A percentile compares a stretch with the other conserved stretches of the same genome.
These are phyloP conservation scores for Aspergillus viridinutans DNA, from an alignment of 2,329 filamentous ascomycete genomes.

Conservation along the genomic window DNA sequence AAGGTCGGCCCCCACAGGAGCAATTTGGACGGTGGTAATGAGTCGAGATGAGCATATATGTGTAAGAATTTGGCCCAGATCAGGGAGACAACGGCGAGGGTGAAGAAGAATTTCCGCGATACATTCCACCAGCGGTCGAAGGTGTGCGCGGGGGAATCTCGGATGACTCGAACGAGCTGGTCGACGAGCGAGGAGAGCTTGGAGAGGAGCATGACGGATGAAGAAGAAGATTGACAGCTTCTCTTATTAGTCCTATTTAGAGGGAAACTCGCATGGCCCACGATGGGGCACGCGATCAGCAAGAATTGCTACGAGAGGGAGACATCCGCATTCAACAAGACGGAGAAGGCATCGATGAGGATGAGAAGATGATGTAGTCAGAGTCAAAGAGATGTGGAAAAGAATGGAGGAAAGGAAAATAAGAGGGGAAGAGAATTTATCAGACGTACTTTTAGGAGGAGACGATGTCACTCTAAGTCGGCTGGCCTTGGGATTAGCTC, in stretches of 20 bases:
- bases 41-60: slow-evolving; percentile 25
- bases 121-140: slow-evolving; percentile 26
- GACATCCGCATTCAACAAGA: background rate
- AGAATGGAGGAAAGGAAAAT: too few species aligned
- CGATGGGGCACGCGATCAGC: background rate
- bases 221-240: slow-evolving; percentile 2
- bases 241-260: background rate
- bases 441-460: too few species aligned
- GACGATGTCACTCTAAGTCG: too few species aligned
- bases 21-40: slow-evolving; percentile 19
- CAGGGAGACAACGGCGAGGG: slow-evolving; percentile 23
- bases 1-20: slow-evolving; percentile 27
- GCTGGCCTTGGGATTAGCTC: too few species aligned
- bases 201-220: slow-evolving; percentile 4
- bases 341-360: background rate
- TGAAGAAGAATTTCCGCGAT: slow-evolving; percentile 28
- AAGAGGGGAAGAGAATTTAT: too few species aligned
- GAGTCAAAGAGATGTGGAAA: too few species aligned
- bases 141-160: slow-evolving; percentile 11
- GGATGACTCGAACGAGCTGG: background rate
- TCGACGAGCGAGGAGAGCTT: slow-evolving; percentile 3
- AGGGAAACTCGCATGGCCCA: slow-evolving; percentile 2
- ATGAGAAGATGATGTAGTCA: background rate
- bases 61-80: slow-evolving; percentile 25
- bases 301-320: background rate